Conservation (phyloP, 768 basidiomycete genomes). For the Xerocomellus amylosporus region DNA sequence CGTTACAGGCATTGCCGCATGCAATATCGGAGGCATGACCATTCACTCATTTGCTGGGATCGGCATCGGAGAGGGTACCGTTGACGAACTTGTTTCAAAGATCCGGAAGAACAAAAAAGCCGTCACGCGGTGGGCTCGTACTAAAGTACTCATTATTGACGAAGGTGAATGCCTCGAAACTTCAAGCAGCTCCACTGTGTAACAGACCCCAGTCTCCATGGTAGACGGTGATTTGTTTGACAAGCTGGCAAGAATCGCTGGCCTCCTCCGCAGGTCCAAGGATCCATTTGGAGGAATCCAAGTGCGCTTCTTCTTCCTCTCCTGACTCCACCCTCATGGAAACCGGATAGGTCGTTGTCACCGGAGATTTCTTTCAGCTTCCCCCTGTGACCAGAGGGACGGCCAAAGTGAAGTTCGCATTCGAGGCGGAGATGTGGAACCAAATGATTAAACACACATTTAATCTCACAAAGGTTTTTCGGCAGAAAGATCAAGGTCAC, state of each 20-base stretch:
- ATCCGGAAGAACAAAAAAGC: slow-evolving; percentile 86
- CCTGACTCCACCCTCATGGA: neutral
- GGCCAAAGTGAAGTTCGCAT: slow-evolving; percentile 77
- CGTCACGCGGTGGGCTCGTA: slow-evolving; percentile 72
- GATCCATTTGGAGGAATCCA: slow-evolving; percentile 94
- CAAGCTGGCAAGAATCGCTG: slow-evolving; percentile 76
- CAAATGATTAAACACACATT: slow-evolving; percentile 75
- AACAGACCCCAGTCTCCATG: slow-evolving; percentile 78
- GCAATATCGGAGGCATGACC: slow-evolving; percentile 95
- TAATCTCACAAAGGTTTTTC: slow-evolving; percentile 93
- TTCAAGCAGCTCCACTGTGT: neutral
- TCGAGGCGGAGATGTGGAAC: slow-evolving; percentile 82
- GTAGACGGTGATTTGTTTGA: slow-evolving; percentile 92
- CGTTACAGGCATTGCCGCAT: slow-evolving; percentile 81
- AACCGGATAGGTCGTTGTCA: slow-evolving; percentile 68
- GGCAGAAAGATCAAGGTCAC: slow-evolving; percentile 86
- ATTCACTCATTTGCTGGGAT: slow-evolving; percentile 96
- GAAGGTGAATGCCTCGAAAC: slow-evolving; percentile 50
- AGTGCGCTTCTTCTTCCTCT: slow-evolving; percentile 36
- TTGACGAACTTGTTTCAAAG: slow-evolving; percentile 59
- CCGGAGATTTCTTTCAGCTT: slow-evolving; percentile 98
- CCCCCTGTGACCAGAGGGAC: slow-evolving; percentile 79
- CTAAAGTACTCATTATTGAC: slow-evolving; percentile 80
- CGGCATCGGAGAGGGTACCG: slow-evolving; percentile 71
- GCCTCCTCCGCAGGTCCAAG: slow-evolving; percentile 54